Conservation (phyloP, 345 rosid genomes). For the Aquilaria sinensis region DNA sequence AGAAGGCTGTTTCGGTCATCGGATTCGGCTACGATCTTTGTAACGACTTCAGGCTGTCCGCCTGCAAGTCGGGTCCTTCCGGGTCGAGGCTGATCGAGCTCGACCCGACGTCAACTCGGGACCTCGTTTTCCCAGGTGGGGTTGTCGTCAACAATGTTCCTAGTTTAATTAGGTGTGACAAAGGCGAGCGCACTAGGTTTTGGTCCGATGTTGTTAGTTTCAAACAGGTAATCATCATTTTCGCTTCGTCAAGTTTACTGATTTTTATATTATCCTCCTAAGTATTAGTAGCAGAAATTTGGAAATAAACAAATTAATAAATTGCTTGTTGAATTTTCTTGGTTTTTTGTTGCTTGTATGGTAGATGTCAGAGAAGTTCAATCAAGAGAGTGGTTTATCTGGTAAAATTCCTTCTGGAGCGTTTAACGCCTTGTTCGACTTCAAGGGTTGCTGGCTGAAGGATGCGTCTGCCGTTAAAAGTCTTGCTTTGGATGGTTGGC, state of each 20-base stretch:
- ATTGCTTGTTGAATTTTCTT: slow-evolving; percentile 1
- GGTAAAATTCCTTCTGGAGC: slow-evolving; percentile 89
- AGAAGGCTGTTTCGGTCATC: slow-evolving; percentile 79
- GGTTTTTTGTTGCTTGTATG: slow-evolving; percentile 6
- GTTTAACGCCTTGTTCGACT: slow-evolving; percentile 72
- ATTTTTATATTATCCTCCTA: background rate
- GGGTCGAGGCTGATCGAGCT: slow-evolving; percentile 56
- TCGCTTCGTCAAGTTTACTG: too few relatives aligned
- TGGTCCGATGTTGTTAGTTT: slow-evolving; percentile 80
- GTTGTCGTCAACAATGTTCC: slow-evolving; percentile 58
- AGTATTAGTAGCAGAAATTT: background rate
- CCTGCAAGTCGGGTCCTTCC: slow-evolving; percentile 46
- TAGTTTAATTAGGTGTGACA: slow-evolving; percentile 75
- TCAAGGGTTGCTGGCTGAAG: slow-evolving; percentile 69
- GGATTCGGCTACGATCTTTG: slow-evolving; percentile 78
- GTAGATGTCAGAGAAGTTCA: slow-evolving; percentile 96
- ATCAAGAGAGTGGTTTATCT: slow-evolving; percentile 59
- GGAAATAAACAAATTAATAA: too few relatives aligned
- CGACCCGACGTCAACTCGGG: slow-evolving; percentile 33
- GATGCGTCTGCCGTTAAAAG: slow-evolving; percentile 59
- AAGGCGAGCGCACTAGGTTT: slow-evolving; percentile 86
- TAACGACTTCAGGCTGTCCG: slow-evolving; percentile 47
- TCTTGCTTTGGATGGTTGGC: slow-evolving; percentile 92
- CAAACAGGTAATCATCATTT: slow-evolving; percentile 46
- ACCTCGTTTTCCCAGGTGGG: slow-evolving; percentile 72